Base-by-base conservation (phyloP, 2,329 filamentous ascomycete genomes). In the Rutstroemia sp. region DNA sequence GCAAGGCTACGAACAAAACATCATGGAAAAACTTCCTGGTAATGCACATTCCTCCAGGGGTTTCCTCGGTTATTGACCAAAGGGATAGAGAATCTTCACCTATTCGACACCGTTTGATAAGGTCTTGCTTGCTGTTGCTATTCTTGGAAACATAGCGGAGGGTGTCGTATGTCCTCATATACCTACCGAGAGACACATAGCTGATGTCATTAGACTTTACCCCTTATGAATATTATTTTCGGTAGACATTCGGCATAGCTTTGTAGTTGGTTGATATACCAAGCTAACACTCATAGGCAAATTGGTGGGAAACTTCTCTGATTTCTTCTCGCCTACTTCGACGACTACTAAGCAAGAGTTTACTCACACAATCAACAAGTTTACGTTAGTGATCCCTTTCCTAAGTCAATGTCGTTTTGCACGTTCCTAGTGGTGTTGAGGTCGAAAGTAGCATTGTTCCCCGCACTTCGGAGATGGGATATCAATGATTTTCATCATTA, bases 201-300 rank as follows among this genome's bases (percentile, higher is more conserved):
- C 37, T 27, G 14, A 34, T 19, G 23, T 51, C 17, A 41, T 10
- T 55, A 75, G 72, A 83, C 80, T 1, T 67, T 84, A 48, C 81
- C 81, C 0, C 62, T 84, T 48, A 80, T 84, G 76, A 84, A 82
- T 56, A 74, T 83, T 12, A 71, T 82, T 14, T 82, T 83, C 65
- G 80, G 78, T 75, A 69, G 64, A 67, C 12, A 17, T 27, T 65
- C 5, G n/a, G 1, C 4, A 27, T 2, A 17, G 16, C 27, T 19
- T n/a, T 19, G 0, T 5, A 38, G 8, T 5, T 10, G 25, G 8
- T 5, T 10, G 25, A 5, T 38, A n/a, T 0, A 38, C 17, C 27
- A 7, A 30, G 10, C 27, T 54, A 51, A 45, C 49, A 14, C 9
- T 27, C 10, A 14, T 41, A 65, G 62, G 64, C 21, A 51, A 58